phyloP scores from a whole-genome alignment of 2,329 filamentous ascomycete genomes.

The Dothistroma septosporum region DNA sequence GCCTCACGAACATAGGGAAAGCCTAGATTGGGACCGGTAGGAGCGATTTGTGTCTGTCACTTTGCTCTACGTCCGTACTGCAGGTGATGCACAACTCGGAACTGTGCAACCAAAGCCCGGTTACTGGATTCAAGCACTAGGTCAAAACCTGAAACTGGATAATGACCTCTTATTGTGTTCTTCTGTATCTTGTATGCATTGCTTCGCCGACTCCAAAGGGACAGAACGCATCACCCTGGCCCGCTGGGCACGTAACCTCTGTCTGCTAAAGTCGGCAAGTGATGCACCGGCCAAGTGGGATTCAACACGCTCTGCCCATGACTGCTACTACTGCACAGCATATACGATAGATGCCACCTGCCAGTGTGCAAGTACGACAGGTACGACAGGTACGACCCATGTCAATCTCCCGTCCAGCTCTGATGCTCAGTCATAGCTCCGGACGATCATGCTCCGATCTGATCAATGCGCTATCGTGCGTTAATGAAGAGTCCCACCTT shows the following conservation, averaged over 20 bases:
- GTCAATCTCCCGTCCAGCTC: neutral
- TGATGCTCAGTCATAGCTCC: neutral
- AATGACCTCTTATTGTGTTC: neutral
- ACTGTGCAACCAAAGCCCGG: neutral
- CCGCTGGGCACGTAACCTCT: neutral
- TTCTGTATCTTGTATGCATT: neutral
- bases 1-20: neutral
- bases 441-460: neutral
- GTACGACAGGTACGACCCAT: neutral
- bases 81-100: neutral
- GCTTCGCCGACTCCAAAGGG: neutral
- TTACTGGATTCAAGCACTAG: neutral
- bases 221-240: neutral
- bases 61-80: neutral
- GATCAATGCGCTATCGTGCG: neutral
- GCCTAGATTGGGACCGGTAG: neutral
- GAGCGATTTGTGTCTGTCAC: neutral
- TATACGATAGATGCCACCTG: neutral
- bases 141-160: neutral
- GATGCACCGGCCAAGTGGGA: neutral
- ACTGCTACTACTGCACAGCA: neutral
- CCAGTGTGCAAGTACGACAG: too few relatives aligned
- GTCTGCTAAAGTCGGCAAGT: neutral
- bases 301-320: neutral
- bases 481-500: neutral